phyloP scores from a whole-genome alignment of 495 filamentous ascomycete species.

The Aspergillus olivimuriae region DNA sequence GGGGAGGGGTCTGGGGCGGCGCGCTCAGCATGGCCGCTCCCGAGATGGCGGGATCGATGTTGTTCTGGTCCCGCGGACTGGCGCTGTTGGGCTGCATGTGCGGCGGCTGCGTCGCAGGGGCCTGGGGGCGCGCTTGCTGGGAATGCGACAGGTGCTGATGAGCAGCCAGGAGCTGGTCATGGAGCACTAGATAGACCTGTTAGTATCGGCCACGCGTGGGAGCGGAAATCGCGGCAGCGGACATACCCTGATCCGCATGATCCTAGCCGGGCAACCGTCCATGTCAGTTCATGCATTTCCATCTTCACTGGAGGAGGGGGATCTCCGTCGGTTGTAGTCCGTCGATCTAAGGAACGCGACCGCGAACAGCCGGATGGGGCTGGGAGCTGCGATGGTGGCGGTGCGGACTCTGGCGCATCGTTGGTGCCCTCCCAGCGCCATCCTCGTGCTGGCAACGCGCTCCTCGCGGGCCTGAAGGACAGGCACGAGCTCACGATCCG shows the following conservation, averaged over 20 bases:
- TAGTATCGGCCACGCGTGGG: not conserved
- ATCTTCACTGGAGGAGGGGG: not conserved
- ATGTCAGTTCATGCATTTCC: conserved; percentile 1
- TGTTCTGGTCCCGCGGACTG: conserved; percentile 42
- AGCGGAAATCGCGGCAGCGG: not conserved
- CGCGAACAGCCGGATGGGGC: too few species aligned
- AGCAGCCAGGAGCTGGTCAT: conserved; percentile 48
- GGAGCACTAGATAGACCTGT: conserved; percentile 35
- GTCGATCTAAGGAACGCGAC: too few species aligned
- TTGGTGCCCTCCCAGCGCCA: too few species aligned
- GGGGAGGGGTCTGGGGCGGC: conserved; percentile 35
- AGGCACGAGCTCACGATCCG: not conserved
- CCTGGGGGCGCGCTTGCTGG: conserved; percentile 32
- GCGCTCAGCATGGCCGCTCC: conserved; percentile 35
- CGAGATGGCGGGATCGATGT: conserved; percentile 50
- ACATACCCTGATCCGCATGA: conserved; percentile 49
- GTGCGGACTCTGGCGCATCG: too few species aligned
- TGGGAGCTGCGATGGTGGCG: too few species aligned
- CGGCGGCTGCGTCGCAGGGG: conserved; percentile 29
- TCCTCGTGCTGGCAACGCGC: not conserved
- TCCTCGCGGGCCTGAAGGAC: not conserved
- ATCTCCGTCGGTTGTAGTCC: too few species aligned
- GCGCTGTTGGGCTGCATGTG: conserved; percentile 37
- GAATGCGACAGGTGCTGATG: conserved; percentile 39
- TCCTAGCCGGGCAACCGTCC: conserved; percentile 27